Percentiles rank a stretch among this genome's conserved stretches.
Conservation (phyloP, 495 filamentous ascomycete genomes). For the Penicillium turbatum region DNA sequence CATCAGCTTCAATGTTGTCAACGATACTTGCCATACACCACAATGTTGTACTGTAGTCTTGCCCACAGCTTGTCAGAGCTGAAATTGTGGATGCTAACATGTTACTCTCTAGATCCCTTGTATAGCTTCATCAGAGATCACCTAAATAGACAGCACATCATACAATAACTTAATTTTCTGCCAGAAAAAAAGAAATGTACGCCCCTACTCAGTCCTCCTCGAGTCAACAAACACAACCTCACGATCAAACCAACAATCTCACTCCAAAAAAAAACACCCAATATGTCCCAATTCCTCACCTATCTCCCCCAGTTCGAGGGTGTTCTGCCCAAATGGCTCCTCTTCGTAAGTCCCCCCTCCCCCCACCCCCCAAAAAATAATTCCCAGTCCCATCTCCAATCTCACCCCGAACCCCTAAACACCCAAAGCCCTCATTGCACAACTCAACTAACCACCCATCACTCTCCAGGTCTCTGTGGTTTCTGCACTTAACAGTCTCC, state of each 20-base stretch:
- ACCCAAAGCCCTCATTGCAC: background rate
- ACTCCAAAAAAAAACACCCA: background rate
- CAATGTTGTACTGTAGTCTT: too few species aligned
- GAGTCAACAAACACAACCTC: background rate
- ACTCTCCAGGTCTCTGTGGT: slow-evolving; percentile 63
- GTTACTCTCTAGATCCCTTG: too few species aligned
- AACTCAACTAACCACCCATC: background rate
- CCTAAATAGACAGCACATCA: background rate
- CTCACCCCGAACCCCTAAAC: background rate
- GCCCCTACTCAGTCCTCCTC: background rate
- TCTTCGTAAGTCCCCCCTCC: slow-evolving; percentile 46
- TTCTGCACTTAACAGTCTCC: slow-evolving; percentile 74
- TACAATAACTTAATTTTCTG: background rate
- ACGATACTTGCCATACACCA: too few species aligned
- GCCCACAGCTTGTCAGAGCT: too few species aligned
- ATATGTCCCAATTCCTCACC: slow-evolving; percentile 32
- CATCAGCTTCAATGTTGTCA: too few species aligned
- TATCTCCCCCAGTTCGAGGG: slow-evolving; percentile 55
- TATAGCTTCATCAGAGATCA: too few species aligned
- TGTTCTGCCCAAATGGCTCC: slow-evolving; percentile 62
- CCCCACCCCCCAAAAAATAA: background rate
- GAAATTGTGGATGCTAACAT: too few species aligned
- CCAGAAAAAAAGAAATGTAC: background rate
- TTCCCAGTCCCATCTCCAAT: background rate
- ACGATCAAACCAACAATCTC: background rate